Evolutionary conservation across 1,139 yeast species (phyloP).

Genomic region (Saccharomyces hybrid): DNA sequence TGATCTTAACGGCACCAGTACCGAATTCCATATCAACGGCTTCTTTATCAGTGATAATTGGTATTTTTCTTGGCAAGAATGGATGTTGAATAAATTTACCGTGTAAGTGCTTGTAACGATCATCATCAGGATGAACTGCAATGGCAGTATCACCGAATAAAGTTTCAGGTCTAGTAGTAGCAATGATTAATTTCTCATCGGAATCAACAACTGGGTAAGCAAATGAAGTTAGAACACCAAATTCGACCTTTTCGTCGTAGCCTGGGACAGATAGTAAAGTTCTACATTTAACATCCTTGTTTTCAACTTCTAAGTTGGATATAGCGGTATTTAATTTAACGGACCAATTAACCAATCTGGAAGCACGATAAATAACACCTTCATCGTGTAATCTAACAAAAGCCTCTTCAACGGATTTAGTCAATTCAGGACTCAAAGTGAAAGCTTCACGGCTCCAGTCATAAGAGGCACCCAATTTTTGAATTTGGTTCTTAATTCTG

Average conservation of each 20-base stretch:
- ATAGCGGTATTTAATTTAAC: conserved; percentile 90
- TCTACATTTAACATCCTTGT: conserved; percentile 78
- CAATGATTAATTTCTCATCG: conserved; percentile 85
- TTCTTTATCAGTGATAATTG: conserved; percentile 81
- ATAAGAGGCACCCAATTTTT: conserved; percentile 88
- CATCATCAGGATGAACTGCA: conserved; percentile 94
- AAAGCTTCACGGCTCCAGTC: conserved; percentile 95
- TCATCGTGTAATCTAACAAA: conserved; percentile 88
- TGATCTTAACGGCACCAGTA: conserved; percentile 98
- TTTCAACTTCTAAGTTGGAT: conserved; percentile 92
- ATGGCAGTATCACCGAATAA: conserved; percentile 96
- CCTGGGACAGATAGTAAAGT: conserved; percentile 81
- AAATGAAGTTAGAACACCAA: conserved; percentile 91
- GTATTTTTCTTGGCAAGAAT: conserved; percentile 74
- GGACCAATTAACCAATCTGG: conserved; percentile 94
- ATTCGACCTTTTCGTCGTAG: conserved; percentile 82
- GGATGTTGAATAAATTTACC: conserved; percentile 92
- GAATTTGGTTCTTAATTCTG: conserved; percentile 76
- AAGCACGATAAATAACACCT: conserved; percentile 90
- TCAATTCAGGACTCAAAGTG: conserved; percentile 73
- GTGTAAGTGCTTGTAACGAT: conserved; percentile 86
- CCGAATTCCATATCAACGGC: conserved; percentile 99
- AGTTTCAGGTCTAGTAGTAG: conserved; percentile 98
- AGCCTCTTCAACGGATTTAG: conserved; percentile 81
- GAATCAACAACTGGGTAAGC: conserved; percentile 83